Evolutionary conservation across 176 grass and related monocot species (phyloP).

Genomic region (Carex pumila): DNA sequence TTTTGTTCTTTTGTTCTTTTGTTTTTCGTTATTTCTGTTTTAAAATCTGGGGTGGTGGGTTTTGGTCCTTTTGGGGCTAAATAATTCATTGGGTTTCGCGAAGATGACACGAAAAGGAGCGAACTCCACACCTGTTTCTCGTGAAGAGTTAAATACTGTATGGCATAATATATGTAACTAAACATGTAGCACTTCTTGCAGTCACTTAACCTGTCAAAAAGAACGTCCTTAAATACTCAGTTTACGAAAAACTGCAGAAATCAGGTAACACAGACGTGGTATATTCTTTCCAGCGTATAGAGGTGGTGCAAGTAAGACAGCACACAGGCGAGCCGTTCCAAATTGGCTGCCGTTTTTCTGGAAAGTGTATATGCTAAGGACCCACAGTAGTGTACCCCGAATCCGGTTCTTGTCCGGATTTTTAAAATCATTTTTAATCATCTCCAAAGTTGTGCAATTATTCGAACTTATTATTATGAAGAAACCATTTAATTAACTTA

Average conservation of each 20-base stretch:
- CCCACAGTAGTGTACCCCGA: background rate
- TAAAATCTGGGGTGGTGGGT: slow-evolving; percentile 1
- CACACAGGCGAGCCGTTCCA: background rate
- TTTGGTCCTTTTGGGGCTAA: background rate
- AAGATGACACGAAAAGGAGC: slow-evolving; percentile 18
- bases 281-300: background rate
- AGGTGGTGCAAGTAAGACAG: background rate
- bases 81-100: background rate
- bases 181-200: background rate
- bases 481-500: background rate
- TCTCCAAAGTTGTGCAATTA: background rate
- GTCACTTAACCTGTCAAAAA: background rate
- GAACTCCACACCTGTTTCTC: slow-evolving; percentile 10
- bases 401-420: background rate
- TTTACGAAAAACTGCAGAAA: background rate
- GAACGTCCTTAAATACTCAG: background rate
- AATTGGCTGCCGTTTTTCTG: slow-evolving; percentile 19
- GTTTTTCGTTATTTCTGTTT: background rate
- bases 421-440: background rate
- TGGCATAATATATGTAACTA: background rate
- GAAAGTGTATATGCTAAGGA: slow-evolving; percentile 7
- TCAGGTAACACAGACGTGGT: background rate
- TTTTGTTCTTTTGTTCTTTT: background rate
- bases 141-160: background rate
- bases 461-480: background rate